Conservation (phyloP, 2,329 filamentous ascomycete genomes). For the Xylariomycetidae sp. region DNA sequence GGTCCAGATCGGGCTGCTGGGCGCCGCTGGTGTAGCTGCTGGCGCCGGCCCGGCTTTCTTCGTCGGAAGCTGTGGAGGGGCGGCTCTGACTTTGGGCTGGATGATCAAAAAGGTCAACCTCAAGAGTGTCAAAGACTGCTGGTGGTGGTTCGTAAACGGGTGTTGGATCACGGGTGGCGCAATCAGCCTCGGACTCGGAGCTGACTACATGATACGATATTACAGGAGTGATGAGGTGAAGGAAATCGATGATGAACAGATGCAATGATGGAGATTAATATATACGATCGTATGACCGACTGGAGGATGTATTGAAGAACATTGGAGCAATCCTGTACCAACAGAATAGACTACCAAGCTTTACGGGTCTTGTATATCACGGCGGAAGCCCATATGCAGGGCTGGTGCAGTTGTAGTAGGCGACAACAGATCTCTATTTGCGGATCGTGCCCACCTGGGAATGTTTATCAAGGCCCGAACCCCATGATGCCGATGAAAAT, state of each 20-base stretch:
- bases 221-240: constrained; percentile 22
- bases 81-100: constrained; percentile 50
- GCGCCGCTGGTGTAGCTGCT: constrained; percentile 59
- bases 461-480: constrained; percentile 28
- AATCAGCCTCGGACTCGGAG: constrained; percentile 52
- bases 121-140: constrained; percentile 61
- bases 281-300: too few species aligned
- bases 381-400: too few species aligned
- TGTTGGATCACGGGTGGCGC: constrained; percentile 62
- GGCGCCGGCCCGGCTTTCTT: constrained; percentile 67
- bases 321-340: too few species aligned
- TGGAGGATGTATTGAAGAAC: too few species aligned
- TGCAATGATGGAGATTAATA: constrained; percentile 1
- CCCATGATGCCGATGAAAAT: constrained; percentile 31
- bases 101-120: constrained; percentile 65
- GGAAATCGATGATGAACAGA: constrained; percentile 1
- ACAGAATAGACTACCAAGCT: too few species aligned
- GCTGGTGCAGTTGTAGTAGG: constrained; percentile 13
- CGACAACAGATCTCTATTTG: constrained; percentile 28
- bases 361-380: too few species aligned
- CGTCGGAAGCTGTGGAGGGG: constrained; percentile 60
- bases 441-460: constrained; percentile 28
- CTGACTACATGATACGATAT: constrained; percentile 53
- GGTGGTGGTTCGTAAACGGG: constrained; percentile 73
- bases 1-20: constrained; percentile 63